phyloP scores from a whole-genome alignment of 441 rosid species.

The Geranium incanum region DNA sequence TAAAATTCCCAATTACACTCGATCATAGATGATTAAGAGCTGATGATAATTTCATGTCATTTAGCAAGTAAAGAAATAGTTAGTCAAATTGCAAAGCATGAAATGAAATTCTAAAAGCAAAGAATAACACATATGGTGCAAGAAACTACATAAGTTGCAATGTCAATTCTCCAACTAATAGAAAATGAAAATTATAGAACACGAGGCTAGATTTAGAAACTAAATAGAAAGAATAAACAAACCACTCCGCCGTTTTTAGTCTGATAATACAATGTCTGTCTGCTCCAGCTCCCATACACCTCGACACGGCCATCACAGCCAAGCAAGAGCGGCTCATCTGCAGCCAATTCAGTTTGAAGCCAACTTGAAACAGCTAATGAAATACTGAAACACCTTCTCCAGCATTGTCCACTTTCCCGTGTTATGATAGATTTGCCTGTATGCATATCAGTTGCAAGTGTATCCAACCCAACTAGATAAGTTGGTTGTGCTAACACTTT shows the following conservation, averaged over 20 bases:
- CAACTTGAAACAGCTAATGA: slow-evolving; percentile 57
- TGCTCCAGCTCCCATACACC: slow-evolving; percentile 47
- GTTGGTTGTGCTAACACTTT: slow-evolving; percentile 45
- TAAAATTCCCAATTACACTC: background rate
- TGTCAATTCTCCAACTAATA: background rate
- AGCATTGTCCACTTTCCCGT: slow-evolving; percentile 43
- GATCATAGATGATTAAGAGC: background rate
- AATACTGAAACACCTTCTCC: slow-evolving; percentile 66
- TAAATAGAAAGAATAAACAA: slow-evolving; percentile 36
- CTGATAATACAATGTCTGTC: slow-evolving; percentile 56
- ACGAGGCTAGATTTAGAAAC: slow-evolving; percentile 7
- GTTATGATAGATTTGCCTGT: slow-evolving; percentile 42
- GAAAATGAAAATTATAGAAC: background rate
- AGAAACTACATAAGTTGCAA: background rate
- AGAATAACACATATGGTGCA: background rate
- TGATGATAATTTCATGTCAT: background rate
- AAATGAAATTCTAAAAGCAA: background rate
- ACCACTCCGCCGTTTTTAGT: slow-evolving; percentile 59
- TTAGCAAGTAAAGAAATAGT: slow-evolving; percentile 3
- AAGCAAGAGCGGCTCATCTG: slow-evolving; percentile 38
- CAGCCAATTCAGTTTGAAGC: slow-evolving; percentile 40
- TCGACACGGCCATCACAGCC: slow-evolving; percentile 67
- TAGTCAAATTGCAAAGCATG: background rate
- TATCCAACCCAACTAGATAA: slow-evolving; percentile 71
- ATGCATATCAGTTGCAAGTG: slow-evolving; percentile 49